phyloP scores from a whole-genome alignment of 768 basidiomycete genomes.

The Lanmaoa rubissima region DNA sequence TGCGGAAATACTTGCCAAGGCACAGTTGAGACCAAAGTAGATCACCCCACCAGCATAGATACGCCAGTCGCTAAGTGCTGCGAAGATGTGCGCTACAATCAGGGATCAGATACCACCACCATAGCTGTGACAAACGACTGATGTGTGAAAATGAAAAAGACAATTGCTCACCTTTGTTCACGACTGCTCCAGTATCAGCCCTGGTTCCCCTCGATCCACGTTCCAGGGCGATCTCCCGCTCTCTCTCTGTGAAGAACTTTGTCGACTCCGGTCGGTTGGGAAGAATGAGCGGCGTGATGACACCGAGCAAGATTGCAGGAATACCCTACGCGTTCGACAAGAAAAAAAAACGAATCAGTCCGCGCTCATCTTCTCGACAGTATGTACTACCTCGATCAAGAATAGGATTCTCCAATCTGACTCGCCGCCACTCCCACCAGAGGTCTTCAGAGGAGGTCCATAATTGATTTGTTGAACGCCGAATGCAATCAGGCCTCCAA shows the following conservation, averaged over 20 bases:
- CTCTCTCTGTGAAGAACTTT: constrained; percentile 46
- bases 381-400: constrained; percentile 57
- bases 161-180: constrained; percentile 53
- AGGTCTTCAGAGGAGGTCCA: constrained; percentile 22
- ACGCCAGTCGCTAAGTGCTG: constrained; percentile 73
- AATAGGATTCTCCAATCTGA: constrained; percentile 48
- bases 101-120: constrained; percentile 1
- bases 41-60: constrained; percentile 65
- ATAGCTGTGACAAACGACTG: background rate
- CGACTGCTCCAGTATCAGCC: constrained; percentile 60
- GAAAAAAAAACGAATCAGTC: background rate
- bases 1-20: constrained; percentile 75
- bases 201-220: constrained; percentile 65
- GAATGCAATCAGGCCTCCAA: constrained; percentile 81
- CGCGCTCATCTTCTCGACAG: background rate
- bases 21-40: constrained; percentile 76
- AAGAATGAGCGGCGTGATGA: constrained; percentile 53
- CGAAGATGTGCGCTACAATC: constrained; percentile 52
- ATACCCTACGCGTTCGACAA: constrained; percentile 45
- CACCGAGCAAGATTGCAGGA: constrained; percentile 62
- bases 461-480: constrained; percentile 69
- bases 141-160: background rate
- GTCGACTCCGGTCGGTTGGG: constrained; percentile 76
- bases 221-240: constrained; percentile 60
- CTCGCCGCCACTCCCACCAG: constrained; percentile 27